phyloP scores from a whole-genome alignment of 108 stramenopile species.

The Nitzschia sp. region DNA sequence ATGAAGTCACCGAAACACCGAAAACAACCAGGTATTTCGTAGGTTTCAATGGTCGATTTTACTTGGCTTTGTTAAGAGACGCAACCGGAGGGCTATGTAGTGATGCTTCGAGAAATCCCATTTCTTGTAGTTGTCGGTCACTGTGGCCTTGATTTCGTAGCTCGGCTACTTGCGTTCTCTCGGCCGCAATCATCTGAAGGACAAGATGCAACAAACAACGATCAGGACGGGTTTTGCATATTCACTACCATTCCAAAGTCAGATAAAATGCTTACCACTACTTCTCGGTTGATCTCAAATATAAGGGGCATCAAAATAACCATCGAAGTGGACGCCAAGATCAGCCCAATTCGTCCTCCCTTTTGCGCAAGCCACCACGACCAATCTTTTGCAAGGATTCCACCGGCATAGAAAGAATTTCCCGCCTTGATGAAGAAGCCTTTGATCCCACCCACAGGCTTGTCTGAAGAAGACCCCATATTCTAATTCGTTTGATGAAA shows the following conservation, averaged over 20 bases:
- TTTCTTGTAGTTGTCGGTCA: conserved; percentile 84
- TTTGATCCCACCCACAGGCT: conserved; percentile 70
- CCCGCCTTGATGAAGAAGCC: conserved; percentile 78
- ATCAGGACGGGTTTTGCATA: too few relatives aligned
- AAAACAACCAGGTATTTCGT: too few relatives aligned
- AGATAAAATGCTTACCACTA: conserved; percentile 52
- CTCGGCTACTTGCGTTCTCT: conserved; percentile 77
- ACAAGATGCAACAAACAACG: background rate
- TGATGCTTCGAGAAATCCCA: conserved; percentile 74
- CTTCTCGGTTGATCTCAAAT: conserved; percentile 89
- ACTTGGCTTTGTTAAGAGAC: conserved; percentile 2
- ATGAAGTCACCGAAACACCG: too few relatives aligned
- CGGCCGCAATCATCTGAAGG: conserved; percentile 78
- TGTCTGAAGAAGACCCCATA: conserved; percentile 14
- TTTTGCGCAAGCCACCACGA: conserved; percentile 59
- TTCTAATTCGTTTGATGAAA: conserved; percentile 3
- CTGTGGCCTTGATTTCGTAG: conserved; percentile 80
- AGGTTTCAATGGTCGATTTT: too few relatives aligned
- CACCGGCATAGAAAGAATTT: conserved; percentile 64
- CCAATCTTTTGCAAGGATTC: conserved; percentile 57
- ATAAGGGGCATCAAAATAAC: conserved; percentile 85
- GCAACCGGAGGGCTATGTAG: conserved; percentile 58
- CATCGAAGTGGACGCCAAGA: conserved; percentile 81
- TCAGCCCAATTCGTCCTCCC: conserved; percentile 65
- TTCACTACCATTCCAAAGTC: too few relatives aligned